Evolutionary conservation across 73 alveolate species (phyloP).

Genomic region (Paramecium sexaurelia): DNA sequence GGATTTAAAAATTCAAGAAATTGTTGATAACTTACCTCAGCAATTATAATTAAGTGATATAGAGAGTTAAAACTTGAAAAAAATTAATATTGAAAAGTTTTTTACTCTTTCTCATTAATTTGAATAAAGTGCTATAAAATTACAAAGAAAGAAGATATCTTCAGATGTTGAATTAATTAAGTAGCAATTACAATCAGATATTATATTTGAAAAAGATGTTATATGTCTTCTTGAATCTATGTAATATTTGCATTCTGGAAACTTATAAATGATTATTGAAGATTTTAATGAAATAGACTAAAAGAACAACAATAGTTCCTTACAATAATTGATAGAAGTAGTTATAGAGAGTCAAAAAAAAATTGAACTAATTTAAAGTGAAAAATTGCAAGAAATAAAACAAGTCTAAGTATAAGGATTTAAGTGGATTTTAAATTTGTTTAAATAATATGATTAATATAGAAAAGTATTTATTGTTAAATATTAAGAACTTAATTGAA

Average conservation of each 20-base stretch:
- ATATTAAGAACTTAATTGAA: not conserved
- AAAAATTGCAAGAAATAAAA: not conserved
- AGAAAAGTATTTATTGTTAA: not conserved
- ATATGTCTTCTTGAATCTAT: constrained; percentile 2
- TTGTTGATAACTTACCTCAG: not conserved
- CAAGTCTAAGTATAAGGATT: not conserved
- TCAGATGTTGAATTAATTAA: not conserved
- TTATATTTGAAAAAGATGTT: not conserved
- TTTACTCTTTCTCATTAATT: not conserved
- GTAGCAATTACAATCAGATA: not conserved
- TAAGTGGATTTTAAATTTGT: not conserved
- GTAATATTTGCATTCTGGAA: constrained; percentile 26
- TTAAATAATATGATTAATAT: not conserved
- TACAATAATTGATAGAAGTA: constrained; percentile 8
- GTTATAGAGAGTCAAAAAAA: not conserved
- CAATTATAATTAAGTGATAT: constrained; percentile 8
- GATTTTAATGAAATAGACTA: constrained; percentile 8
- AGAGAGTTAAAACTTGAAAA: not conserved
- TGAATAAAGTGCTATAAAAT: not conserved
- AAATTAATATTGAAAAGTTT: not conserved
- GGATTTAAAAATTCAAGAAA: not conserved
- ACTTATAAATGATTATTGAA: not conserved
- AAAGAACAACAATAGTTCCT: not conserved
- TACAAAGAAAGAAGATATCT: not conserved
- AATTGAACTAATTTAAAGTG: not conserved